Conservation (phyloP, 2,329 filamentous ascomycete genomes). For the Talaromyces pinophilus region DNA sequence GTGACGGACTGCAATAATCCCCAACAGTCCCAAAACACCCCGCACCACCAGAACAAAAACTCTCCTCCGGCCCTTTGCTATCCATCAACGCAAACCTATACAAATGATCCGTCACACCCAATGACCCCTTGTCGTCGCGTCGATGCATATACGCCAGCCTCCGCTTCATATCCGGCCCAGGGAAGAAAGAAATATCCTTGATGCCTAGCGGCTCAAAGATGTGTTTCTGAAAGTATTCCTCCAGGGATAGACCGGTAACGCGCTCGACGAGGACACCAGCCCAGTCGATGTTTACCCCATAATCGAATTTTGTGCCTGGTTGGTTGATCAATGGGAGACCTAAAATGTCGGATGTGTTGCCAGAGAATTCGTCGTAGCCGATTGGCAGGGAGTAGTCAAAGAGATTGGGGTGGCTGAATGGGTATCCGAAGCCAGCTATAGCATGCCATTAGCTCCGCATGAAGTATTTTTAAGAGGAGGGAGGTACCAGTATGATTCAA, state of each 20-base stretch:
- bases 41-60: constrained; percentile 56
- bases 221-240: constrained; percentile 53
- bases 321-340: constrained; percentile 61
- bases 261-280: constrained; percentile 54
- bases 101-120: constrained; percentile 14
- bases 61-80: not conserved
- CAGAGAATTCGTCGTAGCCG: constrained; percentile 61
- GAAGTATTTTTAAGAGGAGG: not conserved
- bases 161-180: constrained; percentile 54
- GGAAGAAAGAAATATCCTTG: constrained; percentile 60
- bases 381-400: constrained; percentile 46
- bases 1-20: constrained; percentile 59
- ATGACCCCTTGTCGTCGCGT: constrained; percentile 48
- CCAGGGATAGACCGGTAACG: constrained; percentile 46
- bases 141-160: constrained; percentile 61
- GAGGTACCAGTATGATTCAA: constrained; percentile 51
- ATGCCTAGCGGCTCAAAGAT: constrained; percentile 53
- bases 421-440: constrained; percentile 46
- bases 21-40: constrained; percentile 62
- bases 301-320: constrained; percentile 64
- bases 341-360: constrained; percentile 54
- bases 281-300: constrained; percentile 60
- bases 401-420: constrained; percentile 50
- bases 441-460: not conserved
- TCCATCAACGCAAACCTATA: constrained; percentile 21